Evolutionary conservation across 2,329 filamentous ascomycete genomes (phyloP).

Genomic region (Penicillium sp.): DNA sequence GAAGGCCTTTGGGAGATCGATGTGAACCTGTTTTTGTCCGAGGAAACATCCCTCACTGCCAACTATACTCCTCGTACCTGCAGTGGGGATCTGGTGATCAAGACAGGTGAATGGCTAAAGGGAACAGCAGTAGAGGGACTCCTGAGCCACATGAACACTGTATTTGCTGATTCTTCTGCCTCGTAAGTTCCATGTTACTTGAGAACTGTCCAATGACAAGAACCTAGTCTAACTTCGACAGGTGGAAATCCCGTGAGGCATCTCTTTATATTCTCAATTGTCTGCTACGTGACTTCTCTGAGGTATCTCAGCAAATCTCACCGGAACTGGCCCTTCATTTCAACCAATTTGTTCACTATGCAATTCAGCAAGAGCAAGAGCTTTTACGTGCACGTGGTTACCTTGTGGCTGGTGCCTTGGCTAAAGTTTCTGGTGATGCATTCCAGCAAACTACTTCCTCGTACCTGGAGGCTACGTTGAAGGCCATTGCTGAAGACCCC

Average conservation of each 20-base stretch:
- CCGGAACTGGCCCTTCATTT: slow-evolving; percentile 70
- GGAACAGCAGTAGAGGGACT: slow-evolving; percentile 74
- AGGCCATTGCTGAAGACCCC: slow-evolving; percentile 70
- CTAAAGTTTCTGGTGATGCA: slow-evolving; percentile 62
- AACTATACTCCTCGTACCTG: slow-evolving; percentile 96
- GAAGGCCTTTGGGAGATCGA: slow-evolving; percentile 96
- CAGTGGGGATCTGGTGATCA: slow-evolving; percentile 87
- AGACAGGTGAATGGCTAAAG: slow-evolving; percentile 86
- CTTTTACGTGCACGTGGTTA: slow-evolving; percentile 85
- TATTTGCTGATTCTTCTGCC: slow-evolving; percentile 58
- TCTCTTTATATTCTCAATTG: slow-evolving; percentile 83
- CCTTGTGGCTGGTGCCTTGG: slow-evolving; percentile 77
- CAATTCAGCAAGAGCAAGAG: slow-evolving; percentile 68
- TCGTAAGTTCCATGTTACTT: slow-evolving; percentile 28
- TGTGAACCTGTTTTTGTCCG: slow-evolving; percentile 89
- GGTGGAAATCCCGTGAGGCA: slow-evolving; percentile 72
- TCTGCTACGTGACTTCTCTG: slow-evolving; percentile 77
- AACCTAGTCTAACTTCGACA: slow-evolving; percentile 25
- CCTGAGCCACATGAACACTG: slow-evolving; percentile 69
- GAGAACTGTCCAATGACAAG: neutral
- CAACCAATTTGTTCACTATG: slow-evolving; percentile 75
- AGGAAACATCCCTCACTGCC: slow-evolving; percentile 90
- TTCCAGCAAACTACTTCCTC: slow-evolving; percentile 44
- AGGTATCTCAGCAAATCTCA: slow-evolving; percentile 70
- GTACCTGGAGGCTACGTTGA: slow-evolving; percentile 62